A percentile compares a stretch with the other conserved stretches of the same genome.
Conservation (phyloP, 2,329 filamentous ascomycete species). For the Cladosporium sp. region DNA sequence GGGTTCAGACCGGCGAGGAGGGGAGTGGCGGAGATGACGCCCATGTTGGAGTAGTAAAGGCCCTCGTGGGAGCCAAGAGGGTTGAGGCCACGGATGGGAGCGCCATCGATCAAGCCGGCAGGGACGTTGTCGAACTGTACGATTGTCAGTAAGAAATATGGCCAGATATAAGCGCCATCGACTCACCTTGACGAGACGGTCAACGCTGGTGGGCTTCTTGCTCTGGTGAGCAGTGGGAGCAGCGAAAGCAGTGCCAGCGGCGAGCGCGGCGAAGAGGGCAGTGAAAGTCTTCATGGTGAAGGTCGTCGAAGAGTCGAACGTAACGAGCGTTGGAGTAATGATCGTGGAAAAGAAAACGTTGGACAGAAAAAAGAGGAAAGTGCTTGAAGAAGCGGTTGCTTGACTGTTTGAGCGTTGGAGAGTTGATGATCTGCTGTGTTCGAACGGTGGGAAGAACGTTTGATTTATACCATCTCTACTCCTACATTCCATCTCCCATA, state of each 20-base stretch:
- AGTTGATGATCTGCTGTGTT: not conserved
- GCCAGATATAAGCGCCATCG: not conserved
- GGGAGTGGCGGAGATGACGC: constrained; percentile 8
- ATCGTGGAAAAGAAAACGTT: not conserved
- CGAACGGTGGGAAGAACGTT: not conserved
- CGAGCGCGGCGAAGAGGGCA: constrained; percentile 3
- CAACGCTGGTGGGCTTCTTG: not conserved
- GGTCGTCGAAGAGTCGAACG: not conserved
- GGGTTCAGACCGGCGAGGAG: constrained; percentile 8
- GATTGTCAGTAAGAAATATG: not conserved
- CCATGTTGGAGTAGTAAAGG: constrained; percentile 12
- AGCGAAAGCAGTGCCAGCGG: constrained; percentile 9
- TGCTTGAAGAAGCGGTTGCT: constrained; percentile 10
- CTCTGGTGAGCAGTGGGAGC: constrained; percentile 9
- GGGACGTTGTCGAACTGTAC: too few species aligned
- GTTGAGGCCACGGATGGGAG: constrained; percentile 7
- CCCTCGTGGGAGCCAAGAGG: constrained; percentile 9
- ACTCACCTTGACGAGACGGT: constrained; percentile 8
- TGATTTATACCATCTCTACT: constrained; percentile 1
- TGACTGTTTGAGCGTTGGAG: constrained; percentile 4
- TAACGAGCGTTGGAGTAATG: constrained; percentile 5
- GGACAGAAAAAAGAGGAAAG: not conserved
- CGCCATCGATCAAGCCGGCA: constrained; percentile 10
- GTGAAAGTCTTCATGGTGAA: constrained; percentile 9
- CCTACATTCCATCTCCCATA: too few species aligned